Conservation (phyloP, 805 yeast species). For the Komagataella populi region DNA sequence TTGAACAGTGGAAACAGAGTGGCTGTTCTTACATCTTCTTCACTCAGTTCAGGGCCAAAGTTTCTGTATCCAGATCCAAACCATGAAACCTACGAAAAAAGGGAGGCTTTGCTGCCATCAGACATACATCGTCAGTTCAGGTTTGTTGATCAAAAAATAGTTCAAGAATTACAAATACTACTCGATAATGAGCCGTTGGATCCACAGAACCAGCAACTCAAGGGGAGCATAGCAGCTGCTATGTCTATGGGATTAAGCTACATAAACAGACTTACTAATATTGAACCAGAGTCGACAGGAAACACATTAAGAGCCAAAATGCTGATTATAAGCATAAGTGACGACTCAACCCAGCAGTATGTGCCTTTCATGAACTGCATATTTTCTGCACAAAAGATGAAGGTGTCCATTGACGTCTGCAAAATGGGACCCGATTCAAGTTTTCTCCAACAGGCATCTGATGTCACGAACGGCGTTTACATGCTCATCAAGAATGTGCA, state of each 20-base stretch:
- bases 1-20: conserved; percentile 75
- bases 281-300: conserved; percentile 22
- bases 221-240: conserved; percentile 59
- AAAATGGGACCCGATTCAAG: conserved; percentile 63
- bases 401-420: conserved; percentile 81
- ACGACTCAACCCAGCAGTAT: conserved; percentile 68
- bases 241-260: conserved; percentile 72
- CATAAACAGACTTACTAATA: conserved; percentile 50
- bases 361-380: conserved; percentile 92
- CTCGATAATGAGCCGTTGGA: conserved; percentile 19
- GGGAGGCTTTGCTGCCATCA: conserved; percentile 23
- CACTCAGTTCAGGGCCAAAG: conserved; percentile 39
- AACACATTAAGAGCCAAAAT: conserved; percentile 50
- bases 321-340: conserved; percentile 50
- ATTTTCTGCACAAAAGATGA: conserved; percentile 90
- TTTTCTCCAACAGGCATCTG: conserved; percentile 90
- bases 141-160: conserved; percentile 60
- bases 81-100: conserved; percentile 2
- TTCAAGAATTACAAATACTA: conserved; percentile 40
- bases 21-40: conserved; percentile 66
- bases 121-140: conserved; percentile 82
- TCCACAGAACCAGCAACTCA: conserved; percentile 18
- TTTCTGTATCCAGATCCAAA: conserved; percentile 48
- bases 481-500: conserved; percentile 50
- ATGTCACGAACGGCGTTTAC: conserved; percentile 87